Conservation (phyloP, 805 yeast genomes). For the Suhomyces emberorum region DNA sequence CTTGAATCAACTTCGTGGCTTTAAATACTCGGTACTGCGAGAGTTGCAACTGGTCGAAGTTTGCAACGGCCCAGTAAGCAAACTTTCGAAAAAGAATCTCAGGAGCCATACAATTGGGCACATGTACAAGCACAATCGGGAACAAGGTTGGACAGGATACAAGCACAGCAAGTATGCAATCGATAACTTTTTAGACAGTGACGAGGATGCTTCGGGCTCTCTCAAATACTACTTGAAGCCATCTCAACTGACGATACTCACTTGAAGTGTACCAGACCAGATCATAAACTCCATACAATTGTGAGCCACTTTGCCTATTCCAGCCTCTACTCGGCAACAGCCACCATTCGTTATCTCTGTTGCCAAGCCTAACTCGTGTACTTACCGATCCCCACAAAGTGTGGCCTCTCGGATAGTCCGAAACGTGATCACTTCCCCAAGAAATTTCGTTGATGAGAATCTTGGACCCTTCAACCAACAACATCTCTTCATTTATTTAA, state of each 20-base stretch:
- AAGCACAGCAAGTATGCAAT: slow-evolving; percentile 2
- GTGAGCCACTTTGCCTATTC: neutral
- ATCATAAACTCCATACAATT: too few species aligned
- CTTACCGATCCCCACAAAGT: slow-evolving; percentile 1
- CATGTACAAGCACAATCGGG: neutral
- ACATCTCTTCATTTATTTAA: slow-evolving; percentile 1
- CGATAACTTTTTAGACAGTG: neutral
- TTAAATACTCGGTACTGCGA: neutral
- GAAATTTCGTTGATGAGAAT: slow-evolving; percentile 2
- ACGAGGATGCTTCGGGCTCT: slow-evolving; percentile 1
- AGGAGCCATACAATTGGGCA: too few species aligned
- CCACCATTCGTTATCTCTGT: neutral
- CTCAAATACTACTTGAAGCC: slow-evolving; percentile 3
- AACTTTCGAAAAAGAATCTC: neutral
- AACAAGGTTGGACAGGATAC: neutral
- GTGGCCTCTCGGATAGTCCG: slow-evolving; percentile 2
- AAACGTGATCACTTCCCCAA: slow-evolving; percentile 11
- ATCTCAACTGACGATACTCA: neutral
- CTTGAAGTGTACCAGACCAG: too few species aligned
- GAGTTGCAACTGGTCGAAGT: neutral
- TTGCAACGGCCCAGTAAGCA: neutral
- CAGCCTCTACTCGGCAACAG: neutral
- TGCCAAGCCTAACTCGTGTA: neutral
- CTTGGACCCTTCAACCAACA: neutral
- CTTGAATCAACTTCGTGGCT: neutral